These are phyloP conservation scores for Colletotrichum caudatum DNA, from an alignment of 2,329 filamentous ascomycete species.

Conservation along the genomic window DNA sequence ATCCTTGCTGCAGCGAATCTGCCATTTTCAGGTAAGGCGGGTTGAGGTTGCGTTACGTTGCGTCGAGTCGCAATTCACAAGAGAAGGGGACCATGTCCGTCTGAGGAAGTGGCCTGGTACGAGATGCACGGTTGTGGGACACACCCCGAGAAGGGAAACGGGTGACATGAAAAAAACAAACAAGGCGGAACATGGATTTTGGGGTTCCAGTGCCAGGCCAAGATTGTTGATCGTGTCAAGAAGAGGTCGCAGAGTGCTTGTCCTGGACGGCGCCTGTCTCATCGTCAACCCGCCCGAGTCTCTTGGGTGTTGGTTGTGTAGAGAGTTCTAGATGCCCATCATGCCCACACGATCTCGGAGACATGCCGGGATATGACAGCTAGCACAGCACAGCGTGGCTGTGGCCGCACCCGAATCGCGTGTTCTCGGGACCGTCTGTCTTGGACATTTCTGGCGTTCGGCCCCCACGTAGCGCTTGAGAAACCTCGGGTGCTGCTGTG, in stretches of 20 bases:
- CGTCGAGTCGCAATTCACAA: conserved; percentile 25
- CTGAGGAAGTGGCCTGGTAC: neutral
- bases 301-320: conserved; percentile 16
- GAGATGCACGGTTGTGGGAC: conserved; percentile 20
- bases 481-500: conserved; percentile 25
- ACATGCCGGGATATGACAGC: conserved; percentile 19
- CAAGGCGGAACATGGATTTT: neutral
- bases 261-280: conserved; percentile 37
- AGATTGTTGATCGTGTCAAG: conserved; percentile 21
- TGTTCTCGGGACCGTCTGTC: conserved; percentile 14
- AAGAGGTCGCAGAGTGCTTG: conserved; percentile 27
- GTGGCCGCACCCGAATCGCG: conserved; percentile 8
- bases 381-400: neutral
- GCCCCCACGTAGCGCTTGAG: conserved; percentile 28
- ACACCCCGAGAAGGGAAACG: conserved; percentile 11
- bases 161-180: conserved; percentile 1
- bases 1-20: conserved; percentile 19
- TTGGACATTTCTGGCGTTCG: conserved; percentile 20
- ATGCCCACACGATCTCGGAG: conserved; percentile 25
- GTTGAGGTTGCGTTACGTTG: conserved; percentile 34
- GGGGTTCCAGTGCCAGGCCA: conserved; percentile 19
- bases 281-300: conserved; percentile 23
- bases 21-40: conserved; percentile 33
- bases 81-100: conserved; percentile 9
- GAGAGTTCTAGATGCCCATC: conserved; percentile 23